phyloP scores from a whole-genome alignment of 306 rosid species.

The Vigna hirtella region DNA sequence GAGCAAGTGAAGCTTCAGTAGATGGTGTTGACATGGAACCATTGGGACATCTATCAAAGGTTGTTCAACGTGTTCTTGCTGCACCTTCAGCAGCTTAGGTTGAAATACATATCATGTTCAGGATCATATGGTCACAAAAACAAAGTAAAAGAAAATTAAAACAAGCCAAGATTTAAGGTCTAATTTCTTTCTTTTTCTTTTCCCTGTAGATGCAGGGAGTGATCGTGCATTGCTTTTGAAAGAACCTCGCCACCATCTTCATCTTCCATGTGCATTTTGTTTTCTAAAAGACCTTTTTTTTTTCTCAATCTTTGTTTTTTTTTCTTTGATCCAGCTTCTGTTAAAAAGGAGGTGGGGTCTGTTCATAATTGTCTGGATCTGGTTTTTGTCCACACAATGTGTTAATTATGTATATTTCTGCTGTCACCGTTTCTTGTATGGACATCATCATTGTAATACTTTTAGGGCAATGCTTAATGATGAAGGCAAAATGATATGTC shows the following conservation, averaged over 20 bases:
- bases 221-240: not conserved
- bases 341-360: slow-evolving; percentile 29
- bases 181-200: not conserved
- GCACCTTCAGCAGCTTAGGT: slow-evolving; percentile 80
- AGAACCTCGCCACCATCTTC: not conserved
- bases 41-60: slow-evolving; percentile 54
- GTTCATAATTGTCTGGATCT: not conserved
- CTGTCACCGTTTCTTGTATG: not conserved
- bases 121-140: too few relatives aligned
- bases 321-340: not conserved
- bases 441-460: slow-evolving; percentile 19
- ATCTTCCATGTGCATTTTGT: not conserved
- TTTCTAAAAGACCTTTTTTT: not conserved
- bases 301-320: not conserved
- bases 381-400: not conserved
- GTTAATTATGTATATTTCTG: not conserved
- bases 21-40: slow-evolving; percentile 50
- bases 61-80: slow-evolving; percentile 54
- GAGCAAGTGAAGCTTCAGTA: not conserved
- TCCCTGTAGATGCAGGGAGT: not conserved
- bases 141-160: not conserved
- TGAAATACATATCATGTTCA: too few relatives aligned
- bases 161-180: not conserved
- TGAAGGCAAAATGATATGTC: not conserved
- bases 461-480: slow-evolving; percentile 27